These are phyloP conservation scores for Willaertia magna DNA, from an alignment of 208 protist species.

Conservation along the genomic window DNA sequence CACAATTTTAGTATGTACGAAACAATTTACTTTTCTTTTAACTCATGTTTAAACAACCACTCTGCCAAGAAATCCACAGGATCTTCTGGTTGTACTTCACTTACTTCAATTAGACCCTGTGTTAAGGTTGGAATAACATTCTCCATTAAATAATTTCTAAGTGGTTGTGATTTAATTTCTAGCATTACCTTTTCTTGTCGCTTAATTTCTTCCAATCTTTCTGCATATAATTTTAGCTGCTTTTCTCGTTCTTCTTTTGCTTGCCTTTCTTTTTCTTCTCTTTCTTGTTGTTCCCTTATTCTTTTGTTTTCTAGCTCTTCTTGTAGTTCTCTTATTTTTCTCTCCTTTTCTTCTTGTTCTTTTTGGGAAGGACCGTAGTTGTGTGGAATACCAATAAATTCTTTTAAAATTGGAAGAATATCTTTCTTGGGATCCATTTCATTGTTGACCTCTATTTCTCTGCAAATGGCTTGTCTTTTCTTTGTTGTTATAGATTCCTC, in stretches of 20 bases:
- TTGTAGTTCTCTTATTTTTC: conserved; percentile 40
- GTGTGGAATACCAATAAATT: conserved; percentile 54
- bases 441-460: not conserved
- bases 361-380: conserved; percentile 70
- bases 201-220: conserved; percentile 20
- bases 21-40: no score
- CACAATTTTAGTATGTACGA: no score
- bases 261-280: conserved; percentile 30
- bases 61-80: conserved; percentile 81
- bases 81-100: conserved; percentile 66
- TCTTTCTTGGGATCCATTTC: conserved; percentile 21
- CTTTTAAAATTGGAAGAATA: not conserved
- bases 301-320: no score
- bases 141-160: conserved; percentile 67
- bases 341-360: conserved; percentile 45
- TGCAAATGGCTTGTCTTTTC: conserved; percentile 1
- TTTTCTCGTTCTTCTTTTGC: conserved; percentile 14
- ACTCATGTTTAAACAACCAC: conserved; percentile 71
- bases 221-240: not conserved
- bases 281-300: conserved; percentile 30
- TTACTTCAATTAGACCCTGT: conserved; percentile 77
- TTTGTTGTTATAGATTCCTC: not conserved
- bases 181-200: conserved; percentile 58
- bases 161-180: conserved; percentile 57
- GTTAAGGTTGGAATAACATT: conserved; percentile 76